These are phyloP conservation scores for Lathyrus aphaca DNA, from an alignment of 306 rosid genomes.

Conservation along the genomic window DNA sequence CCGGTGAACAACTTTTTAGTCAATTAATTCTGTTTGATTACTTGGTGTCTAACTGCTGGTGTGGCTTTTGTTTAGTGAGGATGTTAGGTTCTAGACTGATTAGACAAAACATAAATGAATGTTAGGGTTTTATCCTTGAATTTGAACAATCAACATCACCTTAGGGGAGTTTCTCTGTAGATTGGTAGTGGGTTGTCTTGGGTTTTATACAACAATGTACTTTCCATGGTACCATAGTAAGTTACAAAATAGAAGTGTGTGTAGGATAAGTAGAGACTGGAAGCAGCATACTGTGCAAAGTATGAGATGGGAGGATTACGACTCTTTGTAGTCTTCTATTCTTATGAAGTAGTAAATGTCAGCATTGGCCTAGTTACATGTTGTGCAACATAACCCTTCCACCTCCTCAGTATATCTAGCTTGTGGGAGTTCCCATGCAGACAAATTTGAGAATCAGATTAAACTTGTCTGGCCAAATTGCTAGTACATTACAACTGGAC, in stretches of 20 bases:
- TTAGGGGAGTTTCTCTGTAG: neutral
- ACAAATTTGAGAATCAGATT: neutral
- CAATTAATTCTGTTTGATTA: conserved; percentile 17
- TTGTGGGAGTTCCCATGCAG: neutral
- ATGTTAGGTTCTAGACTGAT: neutral
- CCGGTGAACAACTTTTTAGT: neutral
- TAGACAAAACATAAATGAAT: neutral
- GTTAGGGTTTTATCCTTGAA: neutral
- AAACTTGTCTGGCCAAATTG: neutral
- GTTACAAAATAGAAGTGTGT: neutral
- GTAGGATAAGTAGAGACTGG: neutral
- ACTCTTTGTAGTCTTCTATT: no score
- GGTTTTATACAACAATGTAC: neutral
- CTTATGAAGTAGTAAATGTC: neutral
- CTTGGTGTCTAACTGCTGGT: neutral
- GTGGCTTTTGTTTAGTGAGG: neutral
- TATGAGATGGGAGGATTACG: neutral
- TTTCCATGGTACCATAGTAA: neutral
- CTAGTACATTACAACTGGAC: neutral
- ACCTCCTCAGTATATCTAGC: neutral
- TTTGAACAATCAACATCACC: neutral
- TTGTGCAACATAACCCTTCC: neutral
- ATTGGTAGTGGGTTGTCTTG: neutral
- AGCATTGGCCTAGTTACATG: neutral
- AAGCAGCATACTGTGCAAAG: neutral